Evolutionary conservation across 371 early-diverging fungal species (phyloP).

Genomic region (Mortierella polycephala): DNA sequence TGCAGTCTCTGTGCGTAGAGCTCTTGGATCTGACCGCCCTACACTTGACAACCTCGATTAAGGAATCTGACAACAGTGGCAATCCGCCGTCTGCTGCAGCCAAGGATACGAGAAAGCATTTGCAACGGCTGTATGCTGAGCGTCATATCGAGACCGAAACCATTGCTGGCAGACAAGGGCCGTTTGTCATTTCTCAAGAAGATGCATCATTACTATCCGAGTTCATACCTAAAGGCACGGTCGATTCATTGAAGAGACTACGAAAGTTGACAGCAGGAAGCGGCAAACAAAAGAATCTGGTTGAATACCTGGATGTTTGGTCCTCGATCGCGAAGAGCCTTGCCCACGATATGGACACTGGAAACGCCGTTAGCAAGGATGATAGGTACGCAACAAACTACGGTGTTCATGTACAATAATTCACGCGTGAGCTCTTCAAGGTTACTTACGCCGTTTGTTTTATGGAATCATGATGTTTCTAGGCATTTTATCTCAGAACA

Average conservation of each 20-base stretch:
- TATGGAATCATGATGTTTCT: neutral
- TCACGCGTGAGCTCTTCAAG: too few relatives aligned
- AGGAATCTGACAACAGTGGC: neutral
- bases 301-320: slow-evolving; percentile 23
- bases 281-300: slow-evolving; percentile 47
- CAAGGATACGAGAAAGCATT: neutral
- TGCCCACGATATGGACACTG: neutral
- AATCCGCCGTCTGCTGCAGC: neutral
- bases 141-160: neutral
- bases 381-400: slow-evolving; percentile 9
- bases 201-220: slow-evolving; percentile 9
- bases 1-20: slow-evolving; percentile 41
- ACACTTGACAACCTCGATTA: neutral
- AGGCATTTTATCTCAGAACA: slow-evolving; percentile 14
- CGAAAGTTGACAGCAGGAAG: slow-evolving; percentile 40
- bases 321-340: neutral
- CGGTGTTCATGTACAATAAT: neutral
- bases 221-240: slow-evolving; percentile 2
- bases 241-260: slow-evolving; percentile 19
- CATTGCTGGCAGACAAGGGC: neutral
- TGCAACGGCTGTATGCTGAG: slow-evolving; percentile 2
- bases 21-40: slow-evolving; percentile 17
- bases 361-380: neutral
- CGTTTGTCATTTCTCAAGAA: slow-evolving; percentile 14
- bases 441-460: neutral